Percentiles rank a stretch among this genome's conserved stretches.
These are phyloP conservation scores for Gentiana macrophylla DNA, from an alignment of 257 asterid species.

Conservation along the genomic window DNA sequence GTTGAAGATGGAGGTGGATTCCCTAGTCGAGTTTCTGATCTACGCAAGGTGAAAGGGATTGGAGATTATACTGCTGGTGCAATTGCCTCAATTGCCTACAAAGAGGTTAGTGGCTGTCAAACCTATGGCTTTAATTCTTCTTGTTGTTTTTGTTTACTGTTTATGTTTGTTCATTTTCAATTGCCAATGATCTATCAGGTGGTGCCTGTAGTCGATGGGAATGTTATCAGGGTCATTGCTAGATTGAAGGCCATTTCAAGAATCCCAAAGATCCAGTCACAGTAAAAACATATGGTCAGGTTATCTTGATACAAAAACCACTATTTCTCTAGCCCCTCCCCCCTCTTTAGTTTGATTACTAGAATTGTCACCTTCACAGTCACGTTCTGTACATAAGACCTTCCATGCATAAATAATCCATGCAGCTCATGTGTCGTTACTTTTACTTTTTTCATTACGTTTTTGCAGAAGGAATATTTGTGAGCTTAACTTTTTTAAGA, in stretches of 20 bases:
- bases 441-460: too few species aligned
- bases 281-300: slow-evolving; percentile 70
- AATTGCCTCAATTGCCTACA: slow-evolving; percentile 85
- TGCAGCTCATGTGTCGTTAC: too few species aligned
- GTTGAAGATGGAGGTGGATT: slow-evolving; percentile 70
- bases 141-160: slow-evolving; percentile 1
- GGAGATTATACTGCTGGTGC: slow-evolving; percentile 99
- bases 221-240: slow-evolving; percentile 78
- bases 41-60: slow-evolving; percentile 68
- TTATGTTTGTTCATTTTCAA: slow-evolving; percentile 6
- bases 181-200: slow-evolving; percentile 34
- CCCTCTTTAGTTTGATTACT: too few species aligned
- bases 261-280: slow-evolving; percentile 65
- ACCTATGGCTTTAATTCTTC: slow-evolving; percentile 4
- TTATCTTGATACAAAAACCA: slow-evolving; percentile 6
- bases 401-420: too few species aligned
- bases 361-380: neutral
- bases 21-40: slow-evolving; percentile 74
- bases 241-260: slow-evolving; percentile 82
- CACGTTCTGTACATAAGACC: too few species aligned
- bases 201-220: slow-evolving; percentile 97
- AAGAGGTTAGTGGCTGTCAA: slow-evolving; percentile 44
- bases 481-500: too few species aligned
- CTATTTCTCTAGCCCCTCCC: too few species aligned
- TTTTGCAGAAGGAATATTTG: too few species aligned